A percentile compares a stretch with the other conserved stretches of the same genome.
Conservation (phyloP, 1,284 basidiomycete genomes). For the Rhizopogon parksii region DNA sequence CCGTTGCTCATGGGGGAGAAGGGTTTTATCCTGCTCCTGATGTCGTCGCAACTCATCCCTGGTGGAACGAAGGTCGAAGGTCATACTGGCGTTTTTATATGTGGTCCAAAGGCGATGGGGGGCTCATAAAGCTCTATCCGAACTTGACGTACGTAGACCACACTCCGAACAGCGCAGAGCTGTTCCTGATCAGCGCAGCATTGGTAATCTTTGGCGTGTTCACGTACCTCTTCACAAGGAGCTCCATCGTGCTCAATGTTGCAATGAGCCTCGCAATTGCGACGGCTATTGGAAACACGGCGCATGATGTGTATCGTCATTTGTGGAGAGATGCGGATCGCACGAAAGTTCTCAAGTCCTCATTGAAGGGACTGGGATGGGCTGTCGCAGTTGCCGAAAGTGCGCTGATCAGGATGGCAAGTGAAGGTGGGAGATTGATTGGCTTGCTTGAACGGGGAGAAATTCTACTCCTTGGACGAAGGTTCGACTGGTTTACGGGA, state of each 20-base stretch:
- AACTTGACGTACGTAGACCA: constrained; percentile 39
- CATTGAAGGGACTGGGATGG: constrained; percentile 32
- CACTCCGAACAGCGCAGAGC: constrained; percentile 46
- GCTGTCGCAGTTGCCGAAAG: constrained; percentile 41
- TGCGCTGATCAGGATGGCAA: constrained; percentile 42
- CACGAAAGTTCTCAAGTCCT: constrained; percentile 29
- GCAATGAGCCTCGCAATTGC: constrained; percentile 21
- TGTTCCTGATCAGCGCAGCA: constrained; percentile 28
- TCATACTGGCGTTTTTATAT: constrained; percentile 51
- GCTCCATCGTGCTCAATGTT: constrained; percentile 10
- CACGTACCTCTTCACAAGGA: constrained; percentile 12
- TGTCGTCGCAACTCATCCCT: constrained; percentile 47
- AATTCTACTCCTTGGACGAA: constrained; percentile 27
- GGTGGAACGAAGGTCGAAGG: constrained; percentile 45
- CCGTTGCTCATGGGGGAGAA: constrained; percentile 28
- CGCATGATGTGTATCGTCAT: constrained; percentile 45
- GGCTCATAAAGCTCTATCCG: constrained; percentile 42
- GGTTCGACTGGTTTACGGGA: constrained; percentile 54
- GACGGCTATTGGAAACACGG: constrained; percentile 37
- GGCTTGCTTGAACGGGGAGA: constrained; percentile 43
- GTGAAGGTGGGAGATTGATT: constrained; percentile 41
- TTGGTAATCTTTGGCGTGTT: constrained; percentile 11
- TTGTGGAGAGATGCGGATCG: constrained; percentile 35
- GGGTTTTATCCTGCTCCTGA: constrained; percentile 44
- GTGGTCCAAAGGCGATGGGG: constrained; percentile 55